A percentile compares a stretch with the other conserved stretches of the same genome.
Conservation (phyloP, 139 green algal genomes). For the Chlamydomonas eustigma region DNA sequence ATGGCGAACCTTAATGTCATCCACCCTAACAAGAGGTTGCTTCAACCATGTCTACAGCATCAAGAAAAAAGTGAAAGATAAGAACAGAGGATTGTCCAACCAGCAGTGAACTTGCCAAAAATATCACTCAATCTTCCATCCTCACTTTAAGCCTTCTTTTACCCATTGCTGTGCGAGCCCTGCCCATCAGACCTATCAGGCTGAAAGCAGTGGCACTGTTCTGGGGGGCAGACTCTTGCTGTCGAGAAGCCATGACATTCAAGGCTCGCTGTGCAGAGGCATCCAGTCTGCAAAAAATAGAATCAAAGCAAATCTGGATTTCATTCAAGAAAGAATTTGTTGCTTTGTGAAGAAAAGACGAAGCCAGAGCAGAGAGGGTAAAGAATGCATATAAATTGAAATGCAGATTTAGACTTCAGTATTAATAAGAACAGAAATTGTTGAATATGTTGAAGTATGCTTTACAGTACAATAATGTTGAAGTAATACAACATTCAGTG, state of each 20-base stretch:
- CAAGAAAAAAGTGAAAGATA: not conserved
- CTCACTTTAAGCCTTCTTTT: conserved; percentile 79
- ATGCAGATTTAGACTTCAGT: too few species aligned
- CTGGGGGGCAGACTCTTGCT: conserved; percentile 49
- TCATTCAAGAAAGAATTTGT: not conserved
- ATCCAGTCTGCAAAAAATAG: conserved; percentile 34
- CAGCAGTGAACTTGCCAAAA: not conserved
- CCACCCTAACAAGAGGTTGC: conserved; percentile 77
- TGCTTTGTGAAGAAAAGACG: too few species aligned
- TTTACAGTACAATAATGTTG: too few species aligned
- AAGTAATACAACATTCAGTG: too few species aligned
- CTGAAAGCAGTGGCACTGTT: conserved; percentile 66
- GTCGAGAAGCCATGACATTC: conserved; percentile 76
- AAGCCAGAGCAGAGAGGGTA: too few species aligned
- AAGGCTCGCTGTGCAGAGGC: conserved; percentile 76
- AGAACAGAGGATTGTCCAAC: not conserved
- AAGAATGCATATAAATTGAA: too few species aligned
- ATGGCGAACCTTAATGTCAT: conserved; percentile 65
- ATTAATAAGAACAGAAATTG: too few species aligned
- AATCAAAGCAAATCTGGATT: too few species aligned
- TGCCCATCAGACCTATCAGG: conserved; percentile 87
- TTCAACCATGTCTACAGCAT: conserved; percentile 84
- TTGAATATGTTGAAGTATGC: too few species aligned
- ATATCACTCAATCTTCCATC: not conserved
- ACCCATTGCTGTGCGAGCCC: conserved; percentile 87